Evolutionary conservation across 345 rosid genomes (phyloP).

Genomic region (Rhodomyrtus tomentosa): DNA sequence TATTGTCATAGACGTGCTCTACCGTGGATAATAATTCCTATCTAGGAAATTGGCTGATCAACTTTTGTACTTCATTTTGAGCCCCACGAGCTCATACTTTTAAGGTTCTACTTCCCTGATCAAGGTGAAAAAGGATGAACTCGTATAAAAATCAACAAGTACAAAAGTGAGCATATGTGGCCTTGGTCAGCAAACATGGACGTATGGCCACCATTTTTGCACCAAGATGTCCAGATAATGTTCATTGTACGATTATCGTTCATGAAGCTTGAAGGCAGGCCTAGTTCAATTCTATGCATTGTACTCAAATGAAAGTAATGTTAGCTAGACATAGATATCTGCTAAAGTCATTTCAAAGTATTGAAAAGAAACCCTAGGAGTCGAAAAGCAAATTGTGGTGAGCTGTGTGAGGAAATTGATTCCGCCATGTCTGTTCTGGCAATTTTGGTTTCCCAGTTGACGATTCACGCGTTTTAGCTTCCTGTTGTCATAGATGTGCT

Average conservation of each 20-base stretch:
- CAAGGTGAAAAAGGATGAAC: neutral
- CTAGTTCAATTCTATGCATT: neutral
- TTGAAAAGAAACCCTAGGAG: neutral
- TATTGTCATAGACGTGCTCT: neutral
- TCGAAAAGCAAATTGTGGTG: neutral
- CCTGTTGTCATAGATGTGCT: neutral
- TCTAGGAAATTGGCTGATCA: neutral
- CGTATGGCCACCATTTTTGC: neutral
- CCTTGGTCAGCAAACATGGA: neutral
- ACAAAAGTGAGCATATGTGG: neutral
- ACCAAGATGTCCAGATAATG: neutral
- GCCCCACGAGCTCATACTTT: neutral
- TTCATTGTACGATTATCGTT: neutral
- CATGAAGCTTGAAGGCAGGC: neutral
- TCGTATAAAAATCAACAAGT: neutral
- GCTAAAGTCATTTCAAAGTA: neutral
- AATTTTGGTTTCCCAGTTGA: neutral
- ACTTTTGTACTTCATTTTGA: neutral
- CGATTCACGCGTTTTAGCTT: neutral
- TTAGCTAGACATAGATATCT: neutral
- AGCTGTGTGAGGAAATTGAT: neutral
- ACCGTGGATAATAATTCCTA: neutral
- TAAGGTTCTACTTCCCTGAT: neutral
- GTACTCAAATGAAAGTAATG: neutral
- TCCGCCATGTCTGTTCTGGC: neutral